Evolutionary conservation across 139 green algal species (phyloP).

Genomic region (Deuterostichococcus epilithicus): DNA sequence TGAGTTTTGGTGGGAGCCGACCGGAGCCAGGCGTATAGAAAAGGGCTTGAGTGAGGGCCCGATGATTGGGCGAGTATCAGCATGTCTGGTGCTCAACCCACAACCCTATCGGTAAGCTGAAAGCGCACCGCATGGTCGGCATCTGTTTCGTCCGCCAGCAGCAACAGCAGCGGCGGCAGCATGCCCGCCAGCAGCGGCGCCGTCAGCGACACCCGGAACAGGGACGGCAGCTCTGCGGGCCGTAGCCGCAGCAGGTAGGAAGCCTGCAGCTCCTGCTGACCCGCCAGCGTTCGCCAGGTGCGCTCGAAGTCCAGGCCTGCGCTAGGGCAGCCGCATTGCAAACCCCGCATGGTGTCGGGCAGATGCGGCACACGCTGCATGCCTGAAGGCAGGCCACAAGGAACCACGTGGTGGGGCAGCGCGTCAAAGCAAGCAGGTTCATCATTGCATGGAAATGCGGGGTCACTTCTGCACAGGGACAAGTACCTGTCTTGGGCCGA

Average conservation of each 20-base stretch:
- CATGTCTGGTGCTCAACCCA: too few relatives aligned
- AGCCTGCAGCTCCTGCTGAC: constrained; percentile 40
- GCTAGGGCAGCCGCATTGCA: too few relatives aligned
- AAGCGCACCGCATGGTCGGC: not conserved
- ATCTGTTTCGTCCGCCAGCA: not conserved
- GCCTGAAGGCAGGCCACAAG: not conserved
- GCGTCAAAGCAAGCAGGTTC: not conserved
- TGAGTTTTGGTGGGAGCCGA: too few relatives aligned
- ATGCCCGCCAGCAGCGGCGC: constrained; percentile 34
- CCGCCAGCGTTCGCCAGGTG: constrained; percentile 50
- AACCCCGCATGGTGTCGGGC: too few relatives aligned
- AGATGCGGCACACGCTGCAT: too few relatives aligned
- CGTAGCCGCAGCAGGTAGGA: constrained; percentile 47
- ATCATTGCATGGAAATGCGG: not conserved
- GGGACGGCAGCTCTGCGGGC: constrained; percentile 37
- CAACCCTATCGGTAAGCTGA: too few relatives aligned
- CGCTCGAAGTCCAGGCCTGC: constrained; percentile 68
- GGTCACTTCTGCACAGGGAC: not conserved
- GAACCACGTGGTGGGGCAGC: not conserved
- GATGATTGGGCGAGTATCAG: too few relatives aligned
- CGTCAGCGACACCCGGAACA: constrained; percentile 64
- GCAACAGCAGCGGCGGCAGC: constrained; percentile 18
- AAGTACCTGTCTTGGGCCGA: not conserved
- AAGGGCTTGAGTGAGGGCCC: too few relatives aligned
- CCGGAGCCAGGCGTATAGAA: too few relatives aligned